Base-by-base conservation (phyloP, 768 basidiomycete genomes). In the Leccinellum luteum region DNA sequence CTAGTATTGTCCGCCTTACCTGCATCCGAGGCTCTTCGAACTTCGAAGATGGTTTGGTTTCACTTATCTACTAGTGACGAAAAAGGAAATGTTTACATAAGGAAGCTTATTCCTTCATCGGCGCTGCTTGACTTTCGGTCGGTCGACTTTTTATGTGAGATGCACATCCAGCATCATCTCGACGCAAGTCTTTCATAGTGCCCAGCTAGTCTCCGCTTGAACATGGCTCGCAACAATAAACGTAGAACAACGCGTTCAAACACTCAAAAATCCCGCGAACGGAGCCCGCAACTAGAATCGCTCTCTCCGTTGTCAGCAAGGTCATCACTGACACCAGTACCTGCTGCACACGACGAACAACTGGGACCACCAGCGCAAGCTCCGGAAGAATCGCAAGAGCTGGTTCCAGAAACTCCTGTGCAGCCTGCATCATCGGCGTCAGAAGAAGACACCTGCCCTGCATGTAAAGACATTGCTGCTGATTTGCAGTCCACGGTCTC, bases 391-490 rank as follows among this genome's bases (percentile, higher is more conserved):
- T 21, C 3, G n/a, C 51, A 52, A n/a, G 54, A 64, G n/a, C 23
- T 28, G 13, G 62, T 52, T 4, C 71, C 60, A 43, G 65, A 62
- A 21, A 2, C 13, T 0, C 25, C 59, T 50, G 51, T 45, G 2
- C 60, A 66, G 14, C 62, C 56, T 27, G 57, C 28, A 14, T 3
- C 50, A 25, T 51, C n/a, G 47, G 52, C 55, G 10, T 60, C 62
- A 43, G 63, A 70, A 54, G 72, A 73, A 57, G 75, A 73, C 45
- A 60, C 23, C 28, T 86, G 85, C 65, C 85, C 85, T 13, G 80
- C 83, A 12, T 86, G 85, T 67, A 76, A 76, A 49, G 69, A 70
- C 47, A 68, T 73, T 38, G 60, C 70, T 10, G 21, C 48, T 19
- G 66, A 69, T 52, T 54, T 71, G 17, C 64, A 73, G 30, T 69